A percentile compares a stretch with the other conserved stretches of the same genome.
Evolutionary conservation across 768 basidiomycete species (phyloP).

Genomic region (Mycena albidolilacea): DNA sequence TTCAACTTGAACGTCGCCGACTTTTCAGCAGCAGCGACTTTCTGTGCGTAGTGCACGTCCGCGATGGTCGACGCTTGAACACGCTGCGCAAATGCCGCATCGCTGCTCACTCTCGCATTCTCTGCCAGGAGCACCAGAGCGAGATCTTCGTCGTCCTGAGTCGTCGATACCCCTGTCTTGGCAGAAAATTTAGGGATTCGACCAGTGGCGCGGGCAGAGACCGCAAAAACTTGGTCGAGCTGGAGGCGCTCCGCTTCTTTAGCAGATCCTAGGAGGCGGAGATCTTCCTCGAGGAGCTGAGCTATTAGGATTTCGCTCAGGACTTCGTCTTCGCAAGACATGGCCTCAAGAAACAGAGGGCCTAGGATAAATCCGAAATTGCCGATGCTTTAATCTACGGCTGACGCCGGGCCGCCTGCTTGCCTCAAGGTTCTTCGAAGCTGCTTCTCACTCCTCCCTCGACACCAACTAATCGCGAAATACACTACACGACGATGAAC

Average conservation of each 20-base stretch:
- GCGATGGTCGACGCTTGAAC: conserved; percentile 47
- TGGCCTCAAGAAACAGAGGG: neutral
- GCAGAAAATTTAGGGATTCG: conserved; percentile 42
- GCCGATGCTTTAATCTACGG: neutral
- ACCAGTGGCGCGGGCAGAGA: conserved; percentile 45
- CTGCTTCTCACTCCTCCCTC: conserved; percentile 9
- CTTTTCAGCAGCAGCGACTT: conserved; percentile 52
- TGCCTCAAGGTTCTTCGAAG: neutral
- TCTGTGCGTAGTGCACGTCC: conserved; percentile 53
- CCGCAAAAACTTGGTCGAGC: conserved; percentile 47
- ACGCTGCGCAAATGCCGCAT: conserved; percentile 50
- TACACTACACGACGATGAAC: conserved; percentile 52
- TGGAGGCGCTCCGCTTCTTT: conserved; percentile 53
- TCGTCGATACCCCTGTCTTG: neutral
- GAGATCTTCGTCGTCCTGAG: conserved; percentile 43
- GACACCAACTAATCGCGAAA: neutral
- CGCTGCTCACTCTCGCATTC: conserved; percentile 48
- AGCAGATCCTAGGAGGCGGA: conserved; percentile 41
- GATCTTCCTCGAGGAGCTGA: conserved; percentile 52
- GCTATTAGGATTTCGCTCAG: conserved; percentile 52
- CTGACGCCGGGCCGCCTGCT: neutral
- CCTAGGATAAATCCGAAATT: neutral
- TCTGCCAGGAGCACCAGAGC: conserved; percentile 48
- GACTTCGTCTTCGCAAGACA: conserved; percentile 42
- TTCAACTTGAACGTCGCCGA: neutral